A percentile compares a stretch with the other conserved stretches of the same genome.
These are phyloP conservation scores for Fusarium robinianum DNA, from an alignment of 2,329 filamentous ascomycete species.

Conservation along the genomic window DNA sequence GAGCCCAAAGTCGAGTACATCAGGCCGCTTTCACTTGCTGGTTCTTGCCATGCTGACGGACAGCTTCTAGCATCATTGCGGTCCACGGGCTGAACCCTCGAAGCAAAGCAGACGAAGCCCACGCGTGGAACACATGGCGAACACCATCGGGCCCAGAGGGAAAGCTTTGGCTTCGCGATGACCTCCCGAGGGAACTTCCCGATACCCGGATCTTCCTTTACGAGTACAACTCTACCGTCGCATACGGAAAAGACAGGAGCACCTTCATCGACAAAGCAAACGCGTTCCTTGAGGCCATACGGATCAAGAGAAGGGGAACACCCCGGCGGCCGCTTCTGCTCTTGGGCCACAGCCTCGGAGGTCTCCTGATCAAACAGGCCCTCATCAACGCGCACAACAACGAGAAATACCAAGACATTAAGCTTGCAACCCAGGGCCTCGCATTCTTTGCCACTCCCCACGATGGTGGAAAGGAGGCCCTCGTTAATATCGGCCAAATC, in stretches of 20 bases:
- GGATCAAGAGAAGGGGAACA: background rate
- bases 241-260: background rate
- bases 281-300: background rate
- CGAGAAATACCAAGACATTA: background rate
- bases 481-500: background rate
- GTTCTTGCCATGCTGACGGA: too few species aligned
- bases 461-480: background rate
- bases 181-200: background rate
- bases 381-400: constrained; percentile 6
- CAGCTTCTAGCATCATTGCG: constrained; percentile 6
- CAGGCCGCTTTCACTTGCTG: too few species aligned
- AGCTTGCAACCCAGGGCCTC: background rate
- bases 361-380: constrained; percentile 10
- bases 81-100: constrained; percentile 4
- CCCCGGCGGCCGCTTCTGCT: background rate
- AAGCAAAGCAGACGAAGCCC: background rate
- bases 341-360: constrained; percentile 6
- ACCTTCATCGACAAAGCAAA: constrained; percentile 4
- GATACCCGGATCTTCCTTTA: constrained; percentile 3
- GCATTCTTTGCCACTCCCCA: constrained; percentile 13
- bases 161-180: constrained; percentile 2
- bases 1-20: too few species aligned
- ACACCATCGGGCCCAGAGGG: background rate
- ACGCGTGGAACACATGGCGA: constrained; percentile 8
- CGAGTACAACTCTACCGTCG: constrained; percentile 1